These are phyloP conservation scores for Quillaja saponaria DNA, from an alignment of 306 rosid genomes.

Conservation along the genomic window DNA sequence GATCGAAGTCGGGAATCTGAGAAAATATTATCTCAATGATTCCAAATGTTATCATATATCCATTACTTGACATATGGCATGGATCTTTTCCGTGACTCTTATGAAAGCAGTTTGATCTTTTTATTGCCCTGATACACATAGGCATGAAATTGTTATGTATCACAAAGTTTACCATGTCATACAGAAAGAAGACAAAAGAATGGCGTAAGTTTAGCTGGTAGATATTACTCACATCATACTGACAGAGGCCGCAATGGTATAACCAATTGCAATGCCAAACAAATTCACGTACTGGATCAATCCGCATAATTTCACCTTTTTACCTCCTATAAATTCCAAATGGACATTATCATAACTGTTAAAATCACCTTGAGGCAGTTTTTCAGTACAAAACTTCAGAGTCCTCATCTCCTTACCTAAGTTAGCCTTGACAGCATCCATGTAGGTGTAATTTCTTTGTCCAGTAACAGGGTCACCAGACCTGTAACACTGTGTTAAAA, in stretches of 20 bases:
- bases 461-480: slow-evolving; percentile 54
- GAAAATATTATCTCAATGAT: slow-evolving; percentile 61
- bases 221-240: slow-evolving; percentile 92
- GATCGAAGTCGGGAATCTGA: slow-evolving; percentile 73
- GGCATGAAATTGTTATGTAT: too few relatives aligned
- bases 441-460: slow-evolving; percentile 76
- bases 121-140: slow-evolving; percentile 51
- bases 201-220: too few relatives aligned
- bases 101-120: slow-evolving; percentile 75
- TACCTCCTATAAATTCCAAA: slow-evolving; percentile 60
- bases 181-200: too few relatives aligned
- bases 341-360: slow-evolving; percentile 8
- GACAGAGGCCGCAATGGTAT: slow-evolving; percentile 79
- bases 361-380: neutral
- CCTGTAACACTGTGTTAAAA: slow-evolving; percentile 61
- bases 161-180: too few relatives aligned
- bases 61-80: slow-evolving; percentile 76
- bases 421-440: slow-evolving; percentile 71
- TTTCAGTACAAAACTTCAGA: neutral
- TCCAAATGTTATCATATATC: slow-evolving; percentile 76
- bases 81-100: slow-evolving; percentile 71
- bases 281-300: slow-evolving; percentile 62
- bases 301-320: slow-evolving; percentile 60
- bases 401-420: slow-evolving; percentile 41
- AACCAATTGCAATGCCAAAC: slow-evolving; percentile 68